Percentiles rank a stretch among this genome's conserved stretches.
These are phyloP conservation scores for Puccinia coronata DNA, from an alignment of 1,284 basidiomycete genomes.

Conservation along the genomic window DNA sequence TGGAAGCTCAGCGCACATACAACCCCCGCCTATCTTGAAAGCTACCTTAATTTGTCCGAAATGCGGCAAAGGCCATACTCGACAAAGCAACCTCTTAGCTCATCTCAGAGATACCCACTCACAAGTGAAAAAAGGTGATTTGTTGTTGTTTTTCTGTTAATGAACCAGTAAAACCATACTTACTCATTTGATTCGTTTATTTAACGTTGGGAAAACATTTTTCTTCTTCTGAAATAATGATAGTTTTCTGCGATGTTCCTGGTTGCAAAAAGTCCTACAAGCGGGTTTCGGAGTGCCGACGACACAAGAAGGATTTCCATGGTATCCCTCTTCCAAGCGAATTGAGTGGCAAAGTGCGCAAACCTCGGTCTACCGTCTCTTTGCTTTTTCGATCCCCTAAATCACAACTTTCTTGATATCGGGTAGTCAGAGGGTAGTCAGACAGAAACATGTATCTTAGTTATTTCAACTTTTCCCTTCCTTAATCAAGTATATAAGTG, in stretches of 20 bases:
- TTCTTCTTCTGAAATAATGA: not conserved
- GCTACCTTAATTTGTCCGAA: slow-evolving; percentile 39
- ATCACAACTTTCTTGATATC: too few relatives aligned
- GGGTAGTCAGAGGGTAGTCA: too few relatives aligned
- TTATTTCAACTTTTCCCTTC: too few relatives aligned
- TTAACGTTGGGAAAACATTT: not conserved
- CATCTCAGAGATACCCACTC: slow-evolving; percentile 50
- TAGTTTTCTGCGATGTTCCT: slow-evolving; percentile 37
- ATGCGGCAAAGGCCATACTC: slow-evolving; percentile 44
- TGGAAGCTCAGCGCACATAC: not conserved
- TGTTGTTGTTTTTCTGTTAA: not conserved
- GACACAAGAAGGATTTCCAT: slow-evolving; percentile 46
- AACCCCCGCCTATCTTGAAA: not conserved
- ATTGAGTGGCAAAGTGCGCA: slow-evolving; percentile 33
- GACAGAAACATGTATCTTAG: too few relatives aligned
- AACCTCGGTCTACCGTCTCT: slow-evolving; percentile 23
- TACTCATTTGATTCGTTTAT: not conserved
- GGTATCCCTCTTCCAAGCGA: slow-evolving; percentile 45
- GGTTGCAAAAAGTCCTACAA: slow-evolving; percentile 47
- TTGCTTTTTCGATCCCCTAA: not conserved
- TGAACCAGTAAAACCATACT: not conserved
- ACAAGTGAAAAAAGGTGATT: slow-evolving; percentile 33
- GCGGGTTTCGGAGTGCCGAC: slow-evolving; percentile 42
- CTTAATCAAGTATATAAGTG: too few relatives aligned
- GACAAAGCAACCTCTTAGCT: slow-evolving; percentile 46